These are phyloP conservation scores for Volvox reticuliferus DNA, from an alignment of 139 green algal genomes.

Conservation along the genomic window DNA sequence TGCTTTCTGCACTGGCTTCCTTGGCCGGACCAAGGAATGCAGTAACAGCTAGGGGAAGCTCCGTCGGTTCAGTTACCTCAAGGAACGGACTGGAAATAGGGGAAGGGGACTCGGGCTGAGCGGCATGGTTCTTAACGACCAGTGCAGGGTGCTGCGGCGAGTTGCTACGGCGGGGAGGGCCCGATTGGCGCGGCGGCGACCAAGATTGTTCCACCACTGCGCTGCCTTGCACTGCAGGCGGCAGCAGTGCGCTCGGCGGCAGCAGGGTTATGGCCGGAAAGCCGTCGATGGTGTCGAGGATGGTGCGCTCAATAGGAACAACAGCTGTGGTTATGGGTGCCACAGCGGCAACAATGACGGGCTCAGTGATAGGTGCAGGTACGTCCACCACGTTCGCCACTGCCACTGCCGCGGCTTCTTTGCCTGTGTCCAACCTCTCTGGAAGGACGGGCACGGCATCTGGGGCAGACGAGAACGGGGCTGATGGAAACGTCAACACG, in stretches of 20 bases:
- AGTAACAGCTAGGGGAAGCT: background rate
- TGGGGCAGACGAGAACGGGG: too few species aligned
- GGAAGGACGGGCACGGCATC: background rate
- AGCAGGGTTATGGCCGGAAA: background rate
- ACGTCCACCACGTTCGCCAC: background rate
- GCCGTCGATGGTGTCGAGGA: background rate
- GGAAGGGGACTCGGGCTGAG: background rate
- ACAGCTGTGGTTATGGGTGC: background rate
- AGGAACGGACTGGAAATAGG: too few species aligned
- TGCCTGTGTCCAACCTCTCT: background rate
- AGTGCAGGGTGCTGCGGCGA: slow-evolving; percentile 13
- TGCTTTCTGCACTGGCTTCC: background rate
- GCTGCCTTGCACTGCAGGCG: too few species aligned
- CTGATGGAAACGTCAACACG: too few species aligned
- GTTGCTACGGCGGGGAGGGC: background rate
- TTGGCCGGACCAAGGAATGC: background rate
- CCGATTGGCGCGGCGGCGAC: background rate
- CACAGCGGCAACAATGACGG: background rate
- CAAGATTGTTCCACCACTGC: background rate
- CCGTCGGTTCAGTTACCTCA: background rate
- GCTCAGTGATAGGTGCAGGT: background rate
- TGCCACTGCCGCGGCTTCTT: background rate
- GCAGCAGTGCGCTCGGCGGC: background rate
- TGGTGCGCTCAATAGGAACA: background rate
- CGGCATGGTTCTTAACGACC: background rate